Conservation (phyloP, 208 protist genomes). For the Angomonas ambiguus region DNA sequence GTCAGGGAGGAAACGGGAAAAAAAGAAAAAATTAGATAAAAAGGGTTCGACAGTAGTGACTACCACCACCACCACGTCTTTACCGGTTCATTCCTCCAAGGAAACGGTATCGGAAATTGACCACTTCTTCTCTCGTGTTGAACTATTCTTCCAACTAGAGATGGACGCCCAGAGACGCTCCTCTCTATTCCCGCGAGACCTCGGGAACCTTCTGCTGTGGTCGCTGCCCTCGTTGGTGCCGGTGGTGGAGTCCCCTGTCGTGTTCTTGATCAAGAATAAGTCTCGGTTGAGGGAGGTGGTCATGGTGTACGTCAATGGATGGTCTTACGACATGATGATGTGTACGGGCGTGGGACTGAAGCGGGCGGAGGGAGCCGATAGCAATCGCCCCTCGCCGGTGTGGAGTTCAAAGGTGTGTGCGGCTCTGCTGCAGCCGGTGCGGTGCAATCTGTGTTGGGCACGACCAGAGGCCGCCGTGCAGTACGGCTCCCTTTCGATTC, state of each 20-base stretch:
- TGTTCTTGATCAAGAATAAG: slow-evolving; percentile 77
- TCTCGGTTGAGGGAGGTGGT: slow-evolving; percentile 62
- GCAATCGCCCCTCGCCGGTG: background rate
- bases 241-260: slow-evolving; percentile 58
- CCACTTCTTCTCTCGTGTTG: slow-evolving; percentile 33
- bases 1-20: background rate
- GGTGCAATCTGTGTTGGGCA: slow-evolving; percentile 41
- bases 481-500: slow-evolving; percentile 28
- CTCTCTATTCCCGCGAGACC: slow-evolving; percentile 52
- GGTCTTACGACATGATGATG: slow-evolving; percentile 72
- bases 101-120: slow-evolving; percentile 4
- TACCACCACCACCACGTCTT: background rate
- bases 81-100: background rate
- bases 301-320: slow-evolving; percentile 78
- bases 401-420: slow-evolving; percentile 22
- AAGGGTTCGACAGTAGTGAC: background rate
- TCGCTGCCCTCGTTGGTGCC: slow-evolving; percentile 59
- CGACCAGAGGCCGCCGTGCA: slow-evolving; percentile 10
- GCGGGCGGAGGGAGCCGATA: background rate
- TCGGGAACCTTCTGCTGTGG: slow-evolving; percentile 75
- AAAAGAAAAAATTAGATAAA: background rate
- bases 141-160: slow-evolving; percentile 60
- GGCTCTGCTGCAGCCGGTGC: slow-evolving; percentile 28
- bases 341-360: slow-evolving; percentile 33
- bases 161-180: slow-evolving; percentile 27